Base-by-base conservation (phyloP, 345 rosid species). In the Lumnitzera littorea region DNA sequence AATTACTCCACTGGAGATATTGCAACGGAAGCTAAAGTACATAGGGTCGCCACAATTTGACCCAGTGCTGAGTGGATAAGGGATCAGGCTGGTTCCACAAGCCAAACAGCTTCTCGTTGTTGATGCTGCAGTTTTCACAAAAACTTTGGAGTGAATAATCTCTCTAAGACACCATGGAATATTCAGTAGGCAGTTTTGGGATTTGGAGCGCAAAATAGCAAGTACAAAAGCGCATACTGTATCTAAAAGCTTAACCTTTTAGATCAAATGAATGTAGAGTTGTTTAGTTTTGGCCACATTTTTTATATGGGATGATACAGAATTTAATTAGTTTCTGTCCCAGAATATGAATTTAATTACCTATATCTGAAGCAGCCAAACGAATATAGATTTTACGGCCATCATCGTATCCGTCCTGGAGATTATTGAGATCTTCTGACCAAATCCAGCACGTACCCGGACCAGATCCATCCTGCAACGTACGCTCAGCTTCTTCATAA, bases 1-100 rank as follows among this genome's bases (percentile, higher is more conserved):
- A 24, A 85, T 63, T 50, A 77, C 66, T 15, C 86, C 82, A 24
- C 78, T 60, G 1, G 82, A 62, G 31, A 41, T 59, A 68, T 82
- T 66, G 70, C 96, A 84, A 60, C 49, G 23, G 67, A 88, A 85
- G 49, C 54, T 79, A 25, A 60, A 58, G 70, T 88, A 85, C 64
- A n/a, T 59, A 27, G 84, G 67, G 36, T 88, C 92, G 4, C 92
- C 92, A 48, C 90, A 88, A 41, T 71, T 68, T 20, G 69, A 58
- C 59, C 77, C 80, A 6, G 77, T 82, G 74, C 87, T 82, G 13
- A 89, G 78, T 2, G 92, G 92, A 67, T 86, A 84, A 3, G 89
- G 89, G 48, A 84, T 70, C 43, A 66, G 46, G 70, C 67, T 78
- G 4, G 84, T 70, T 29, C 87, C 85, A 24, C 91, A 80, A 14